Conservation (phyloP, 2,329 filamentous ascomycete genomes). For the Ophiostoma ulmi region DNA sequence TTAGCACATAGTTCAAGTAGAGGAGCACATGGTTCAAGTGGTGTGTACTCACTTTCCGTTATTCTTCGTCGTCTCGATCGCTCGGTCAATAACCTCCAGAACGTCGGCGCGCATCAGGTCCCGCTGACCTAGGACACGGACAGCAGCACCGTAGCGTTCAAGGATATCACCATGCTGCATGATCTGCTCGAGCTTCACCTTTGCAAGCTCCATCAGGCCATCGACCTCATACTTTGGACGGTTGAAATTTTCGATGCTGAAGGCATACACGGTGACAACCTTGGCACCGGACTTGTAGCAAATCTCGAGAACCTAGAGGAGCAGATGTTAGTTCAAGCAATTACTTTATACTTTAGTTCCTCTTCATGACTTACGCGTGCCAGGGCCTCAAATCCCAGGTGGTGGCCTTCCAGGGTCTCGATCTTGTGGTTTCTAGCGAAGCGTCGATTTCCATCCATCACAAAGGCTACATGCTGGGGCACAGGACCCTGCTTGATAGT, state of each 20-base stretch:
- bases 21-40: background rate
- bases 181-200: conserved; percentile 87
- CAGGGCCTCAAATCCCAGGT: conserved; percentile 89
- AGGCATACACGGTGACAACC: conserved; percentile 95
- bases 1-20: background rate
- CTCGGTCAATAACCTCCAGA: conserved; percentile 77
- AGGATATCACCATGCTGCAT: conserved; percentile 89
- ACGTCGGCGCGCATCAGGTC: conserved; percentile 83
- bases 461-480: conserved; percentile 94
- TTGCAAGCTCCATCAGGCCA: conserved; percentile 94
- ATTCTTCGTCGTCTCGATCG: conserved; percentile 77
- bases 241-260: conserved; percentile 99
- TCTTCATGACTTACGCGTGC: conserved; percentile 59
- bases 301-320: conserved; percentile 75
- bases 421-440: conserved; percentile 88
- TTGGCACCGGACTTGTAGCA: conserved; percentile 98
- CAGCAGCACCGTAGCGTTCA: conserved; percentile 83
- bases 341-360: background rate
- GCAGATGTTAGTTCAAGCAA: conserved; percentile 25
- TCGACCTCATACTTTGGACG: conserved; percentile 94
- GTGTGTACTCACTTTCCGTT: conserved; percentile 63
- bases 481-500: conserved; percentile 85
- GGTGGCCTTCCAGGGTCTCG: conserved; percentile 94
- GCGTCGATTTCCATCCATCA: conserved; percentile 96
- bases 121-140: conserved; percentile 79